phyloP scores from a whole-genome alignment of 306 rosid species.

The Myrica gale region DNA sequence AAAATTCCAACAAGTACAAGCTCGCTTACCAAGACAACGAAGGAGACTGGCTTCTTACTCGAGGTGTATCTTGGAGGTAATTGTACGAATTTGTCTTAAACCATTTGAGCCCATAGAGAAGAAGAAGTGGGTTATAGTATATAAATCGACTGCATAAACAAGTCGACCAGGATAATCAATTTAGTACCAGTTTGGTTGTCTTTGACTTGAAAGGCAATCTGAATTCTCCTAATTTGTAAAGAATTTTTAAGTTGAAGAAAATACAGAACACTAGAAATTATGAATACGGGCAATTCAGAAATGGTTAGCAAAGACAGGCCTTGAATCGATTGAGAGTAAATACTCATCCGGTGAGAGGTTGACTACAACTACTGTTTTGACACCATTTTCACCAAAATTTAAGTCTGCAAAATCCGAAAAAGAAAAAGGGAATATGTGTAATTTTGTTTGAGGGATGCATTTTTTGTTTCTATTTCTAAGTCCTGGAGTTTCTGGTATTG shows the following conservation, averaged over 20 bases:
- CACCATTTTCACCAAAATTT: not conserved
- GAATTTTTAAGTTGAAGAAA: too few species aligned
- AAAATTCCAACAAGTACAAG: conserved; percentile 36
- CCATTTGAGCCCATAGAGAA: not conserved
- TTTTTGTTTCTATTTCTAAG: not conserved
- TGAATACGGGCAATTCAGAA: not conserved
- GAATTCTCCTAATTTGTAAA: not conserved
- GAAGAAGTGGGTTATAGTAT: not conserved
- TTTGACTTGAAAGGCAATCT: not conserved
- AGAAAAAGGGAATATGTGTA: not conserved
- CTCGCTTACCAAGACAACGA: conserved; percentile 67
- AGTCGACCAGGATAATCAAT: not conserved
- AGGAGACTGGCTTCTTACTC: conserved; percentile 84
- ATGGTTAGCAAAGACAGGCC: not conserved
- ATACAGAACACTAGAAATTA: not conserved
- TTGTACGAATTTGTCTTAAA: not conserved
- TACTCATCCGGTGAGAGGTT: too few species aligned
- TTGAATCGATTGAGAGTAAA: too few species aligned
- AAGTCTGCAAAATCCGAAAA: not conserved
- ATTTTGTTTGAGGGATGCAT: not conserved
- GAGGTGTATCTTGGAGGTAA: conserved; percentile 82
- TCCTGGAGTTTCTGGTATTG: not conserved
- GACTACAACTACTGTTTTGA: too few species aligned
- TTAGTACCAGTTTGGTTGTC: not conserved
- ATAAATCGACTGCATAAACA: not conserved